Percentiles rank a stretch among this genome's conserved stretches.
phyloP scores from a whole-genome alignment of 1,284 basidiomycete species.

The Rhodotorula sp. region DNA sequence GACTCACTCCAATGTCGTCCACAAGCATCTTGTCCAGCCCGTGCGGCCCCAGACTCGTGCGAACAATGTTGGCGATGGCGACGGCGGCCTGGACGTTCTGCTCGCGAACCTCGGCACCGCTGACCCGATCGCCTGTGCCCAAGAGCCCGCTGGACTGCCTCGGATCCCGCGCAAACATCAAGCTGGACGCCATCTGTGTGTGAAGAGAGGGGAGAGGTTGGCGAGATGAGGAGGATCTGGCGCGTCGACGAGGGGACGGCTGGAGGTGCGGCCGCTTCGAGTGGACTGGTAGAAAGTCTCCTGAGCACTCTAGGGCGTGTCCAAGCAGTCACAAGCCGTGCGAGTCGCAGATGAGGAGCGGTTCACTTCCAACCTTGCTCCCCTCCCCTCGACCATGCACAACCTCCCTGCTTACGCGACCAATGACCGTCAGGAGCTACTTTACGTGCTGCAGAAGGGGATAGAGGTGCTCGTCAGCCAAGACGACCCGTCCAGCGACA shows the following conservation, averaged over 20 bases:
- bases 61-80: constrained; percentile 95
- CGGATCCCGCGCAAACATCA: constrained; percentile 41
- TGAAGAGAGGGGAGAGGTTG: not conserved
- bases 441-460: constrained; percentile 45
- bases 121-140: constrained; percentile 39
- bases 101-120: constrained; percentile 41
- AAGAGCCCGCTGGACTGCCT: constrained; percentile 37
- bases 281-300: too few relatives aligned
- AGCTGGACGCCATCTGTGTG: constrained; percentile 9
- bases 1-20: constrained; percentile 86
- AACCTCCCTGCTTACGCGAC: constrained; percentile 30
- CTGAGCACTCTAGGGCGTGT: not conserved
- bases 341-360: not conserved
- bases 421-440: constrained; percentile 53
- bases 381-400: not conserved
- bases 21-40: constrained; percentile 69
- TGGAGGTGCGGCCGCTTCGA: too few relatives aligned
- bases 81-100: constrained; percentile 81
- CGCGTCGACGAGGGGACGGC: not conserved
- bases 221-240: not conserved
- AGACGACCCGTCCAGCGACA: constrained; percentile 57
- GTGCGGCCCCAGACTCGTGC: constrained; percentile 92
- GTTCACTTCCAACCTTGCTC: not conserved
- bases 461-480: constrained; percentile 56
- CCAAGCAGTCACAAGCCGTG: not conserved